Evolutionary conservation across 352 stramenopile species (phyloP).

Genomic region (Globisporangium paroecandrum): DNA sequence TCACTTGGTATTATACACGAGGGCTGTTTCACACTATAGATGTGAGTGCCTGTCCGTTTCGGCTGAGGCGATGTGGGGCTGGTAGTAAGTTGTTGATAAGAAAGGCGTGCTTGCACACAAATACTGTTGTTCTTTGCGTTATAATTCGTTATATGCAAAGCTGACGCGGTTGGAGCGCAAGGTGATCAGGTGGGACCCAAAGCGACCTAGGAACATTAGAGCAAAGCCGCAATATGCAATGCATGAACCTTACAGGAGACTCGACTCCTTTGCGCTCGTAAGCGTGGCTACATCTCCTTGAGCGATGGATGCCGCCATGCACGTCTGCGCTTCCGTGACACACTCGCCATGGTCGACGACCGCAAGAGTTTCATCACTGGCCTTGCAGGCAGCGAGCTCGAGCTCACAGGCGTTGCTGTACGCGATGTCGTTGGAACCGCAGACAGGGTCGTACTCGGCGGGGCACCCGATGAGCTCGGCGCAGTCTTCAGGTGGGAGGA

Average conservation of each 20-base stretch:
- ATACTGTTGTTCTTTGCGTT: too few relatives aligned
- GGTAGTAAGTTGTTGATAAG: too few relatives aligned
- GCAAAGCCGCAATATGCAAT: not conserved
- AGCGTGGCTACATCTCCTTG: not conserved
- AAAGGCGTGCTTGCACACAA: too few relatives aligned
- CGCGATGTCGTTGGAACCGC: slow-evolving; percentile 20
- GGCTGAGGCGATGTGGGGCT: too few relatives aligned
- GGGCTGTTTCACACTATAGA: too few relatives aligned
- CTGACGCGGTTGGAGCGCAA: not conserved
- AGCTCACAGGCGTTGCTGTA: slow-evolving; percentile 24
- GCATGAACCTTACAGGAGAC: not conserved
- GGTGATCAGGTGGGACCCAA: too few relatives aligned
- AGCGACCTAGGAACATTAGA: not conserved
- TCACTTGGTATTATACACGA: too few relatives aligned
- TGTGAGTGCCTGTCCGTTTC: too few relatives aligned
- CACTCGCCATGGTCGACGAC: not conserved
- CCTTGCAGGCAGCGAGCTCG: slow-evolving; percentile 14
- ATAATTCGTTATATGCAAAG: not conserved
- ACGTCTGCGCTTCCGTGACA: not conserved
- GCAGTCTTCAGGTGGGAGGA: not conserved
- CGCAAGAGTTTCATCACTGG: slow-evolving; percentile 1
- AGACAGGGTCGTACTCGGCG: slow-evolving; percentile 15
- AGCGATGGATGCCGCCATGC: not conserved
- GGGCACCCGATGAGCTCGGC: slow-evolving; percentile 7
- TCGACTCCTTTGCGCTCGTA: not conserved